A percentile compares a stretch with the other conserved stretches of the same genome.
These are phyloP conservation scores for Allium fistulosum DNA, from an alignment of 106 monocot genomes.

Conservation along the genomic window DNA sequence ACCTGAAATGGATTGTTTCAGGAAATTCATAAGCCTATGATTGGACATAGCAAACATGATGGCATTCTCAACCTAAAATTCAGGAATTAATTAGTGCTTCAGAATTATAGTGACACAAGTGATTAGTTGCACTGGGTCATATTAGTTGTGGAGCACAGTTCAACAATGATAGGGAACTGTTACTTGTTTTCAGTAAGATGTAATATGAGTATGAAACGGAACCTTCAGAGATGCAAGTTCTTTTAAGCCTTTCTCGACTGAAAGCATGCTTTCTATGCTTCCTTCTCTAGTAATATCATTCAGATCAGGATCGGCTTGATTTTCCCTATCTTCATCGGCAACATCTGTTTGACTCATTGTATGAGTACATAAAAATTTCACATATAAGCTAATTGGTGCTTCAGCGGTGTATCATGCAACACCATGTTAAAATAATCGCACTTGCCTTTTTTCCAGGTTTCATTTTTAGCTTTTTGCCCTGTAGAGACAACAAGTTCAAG, in stretches of 20 bases:
- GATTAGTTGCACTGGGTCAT: not conserved
- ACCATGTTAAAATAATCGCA: not conserved
- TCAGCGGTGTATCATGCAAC: not conserved
- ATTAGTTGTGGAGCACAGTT: not conserved
- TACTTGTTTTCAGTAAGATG: not conserved
- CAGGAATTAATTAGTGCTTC: too few relatives aligned
- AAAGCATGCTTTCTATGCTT: slow-evolving; percentile 94
- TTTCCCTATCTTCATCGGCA: slow-evolving; percentile 44
- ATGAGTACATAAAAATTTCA: not conserved
- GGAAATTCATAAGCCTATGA: slow-evolving; percentile 44
- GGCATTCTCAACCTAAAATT: slow-evolving; percentile 78
- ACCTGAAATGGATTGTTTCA: slow-evolving; percentile 64
- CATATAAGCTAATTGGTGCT: not conserved
- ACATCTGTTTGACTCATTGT: slow-evolving; percentile 26
- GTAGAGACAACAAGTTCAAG: slow-evolving; percentile 78
- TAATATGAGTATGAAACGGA: not conserved
- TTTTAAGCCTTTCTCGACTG: slow-evolving; percentile 85
- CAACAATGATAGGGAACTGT: not conserved
- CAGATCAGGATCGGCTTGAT: slow-evolving; percentile 37
- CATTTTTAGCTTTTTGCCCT: slow-evolving; percentile 89
- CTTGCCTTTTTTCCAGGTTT: slow-evolving; percentile 31
- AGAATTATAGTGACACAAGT: not conserved
- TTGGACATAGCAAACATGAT: slow-evolving; percentile 62
- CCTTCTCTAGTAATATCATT: slow-evolving; percentile 83
- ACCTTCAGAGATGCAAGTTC: slow-evolving; percentile 93